Percentiles rank a stretch among this genome's conserved stretches.
These are phyloP conservation scores for Leucogyrophana mollusca DNA, from an alignment of 768 basidiomycete species.

Conservation along the genomic window DNA sequence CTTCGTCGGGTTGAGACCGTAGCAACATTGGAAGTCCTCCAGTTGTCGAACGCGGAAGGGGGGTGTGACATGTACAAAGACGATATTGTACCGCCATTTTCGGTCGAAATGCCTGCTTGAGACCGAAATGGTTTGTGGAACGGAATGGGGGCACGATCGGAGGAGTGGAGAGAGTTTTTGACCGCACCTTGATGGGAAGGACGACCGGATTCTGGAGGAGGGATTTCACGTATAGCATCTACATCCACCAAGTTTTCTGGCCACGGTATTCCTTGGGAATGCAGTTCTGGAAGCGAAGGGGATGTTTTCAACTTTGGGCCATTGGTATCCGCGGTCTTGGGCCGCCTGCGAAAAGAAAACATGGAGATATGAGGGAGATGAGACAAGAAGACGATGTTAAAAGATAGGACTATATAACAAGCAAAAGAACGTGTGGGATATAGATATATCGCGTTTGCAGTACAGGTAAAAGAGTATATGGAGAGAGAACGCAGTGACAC, in stretches of 20 bases:
- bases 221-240: slow-evolving; percentile 54
- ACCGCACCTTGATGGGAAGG: slow-evolving; percentile 61
- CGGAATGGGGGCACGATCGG: slow-evolving; percentile 55
- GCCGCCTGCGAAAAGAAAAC: slow-evolving; percentile 73
- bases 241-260: slow-evolving; percentile 81
- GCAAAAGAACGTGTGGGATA: slow-evolving; percentile 21
- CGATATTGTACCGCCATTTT: slow-evolving; percentile 52
- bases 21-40: slow-evolving; percentile 38
- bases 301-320: slow-evolving; percentile 60
- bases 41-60: slow-evolving; percentile 62
- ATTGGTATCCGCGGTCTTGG: slow-evolving; percentile 45
- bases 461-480: no score
- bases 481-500: no score
- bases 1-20: slow-evolving; percentile 46
- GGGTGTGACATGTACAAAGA: slow-evolving; percentile 66
- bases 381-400: slow-evolving; percentile 18
- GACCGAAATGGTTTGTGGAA: slow-evolving; percentile 83
- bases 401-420: slow-evolving; percentile 21
- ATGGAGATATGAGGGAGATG: slow-evolving; percentile 38
- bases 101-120: slow-evolving; percentile 36
- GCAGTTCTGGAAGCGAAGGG: slow-evolving; percentile 78
- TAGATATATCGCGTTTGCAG: no score
- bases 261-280: slow-evolving; percentile 78
- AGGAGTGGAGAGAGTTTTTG: slow-evolving; percentile 61
- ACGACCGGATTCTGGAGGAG: slow-evolving; percentile 29